These are phyloP conservation scores for Sphagnum magellanicum DNA, from an alignment of 228 moss, liverwort and hornwort genomes.

Conservation along the genomic window DNA sequence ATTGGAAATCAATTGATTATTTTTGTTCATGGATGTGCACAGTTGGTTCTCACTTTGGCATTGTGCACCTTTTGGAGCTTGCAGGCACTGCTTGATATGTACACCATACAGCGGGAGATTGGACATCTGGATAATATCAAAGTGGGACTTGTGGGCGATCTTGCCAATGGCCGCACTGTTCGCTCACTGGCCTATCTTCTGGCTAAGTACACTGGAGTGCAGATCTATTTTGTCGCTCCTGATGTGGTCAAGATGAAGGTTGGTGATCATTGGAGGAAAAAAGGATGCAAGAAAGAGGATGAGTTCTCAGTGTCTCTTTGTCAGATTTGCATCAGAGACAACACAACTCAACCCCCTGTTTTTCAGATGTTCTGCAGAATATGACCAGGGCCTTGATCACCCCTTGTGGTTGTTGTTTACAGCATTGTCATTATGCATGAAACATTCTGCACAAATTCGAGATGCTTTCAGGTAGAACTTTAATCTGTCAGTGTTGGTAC, in stretches of 20 bases:
- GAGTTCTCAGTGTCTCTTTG: no score
- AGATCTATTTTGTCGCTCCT: constrained; percentile 86
- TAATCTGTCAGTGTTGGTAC: neutral
- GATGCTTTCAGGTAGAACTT: no score
- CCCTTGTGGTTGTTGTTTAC: no score
- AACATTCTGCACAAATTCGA: no score
- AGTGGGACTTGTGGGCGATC: constrained; percentile 93
- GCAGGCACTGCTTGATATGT: constrained; percentile 88
- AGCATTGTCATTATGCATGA: no score
- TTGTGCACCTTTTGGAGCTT: neutral
- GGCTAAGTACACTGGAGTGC: constrained; percentile 71
- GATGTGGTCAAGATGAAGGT: constrained; percentile 99
- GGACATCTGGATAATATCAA: constrained; percentile 84
- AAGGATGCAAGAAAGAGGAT: no score
- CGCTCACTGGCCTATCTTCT: constrained; percentile 92
- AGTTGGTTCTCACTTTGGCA: neutral
- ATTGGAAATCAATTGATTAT: no score
- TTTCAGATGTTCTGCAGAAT: no score
- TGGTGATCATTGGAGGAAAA: neutral
- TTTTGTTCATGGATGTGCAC: no score
- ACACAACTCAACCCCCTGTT: no score
- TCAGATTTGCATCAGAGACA: no score
- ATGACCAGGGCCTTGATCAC: no score
- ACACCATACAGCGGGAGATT: constrained; percentile 91
- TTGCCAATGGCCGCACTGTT: constrained; percentile 97